Base-by-base conservation (phyloP, 352 stramenopile species). In the Phytophthora europaea region DNA sequence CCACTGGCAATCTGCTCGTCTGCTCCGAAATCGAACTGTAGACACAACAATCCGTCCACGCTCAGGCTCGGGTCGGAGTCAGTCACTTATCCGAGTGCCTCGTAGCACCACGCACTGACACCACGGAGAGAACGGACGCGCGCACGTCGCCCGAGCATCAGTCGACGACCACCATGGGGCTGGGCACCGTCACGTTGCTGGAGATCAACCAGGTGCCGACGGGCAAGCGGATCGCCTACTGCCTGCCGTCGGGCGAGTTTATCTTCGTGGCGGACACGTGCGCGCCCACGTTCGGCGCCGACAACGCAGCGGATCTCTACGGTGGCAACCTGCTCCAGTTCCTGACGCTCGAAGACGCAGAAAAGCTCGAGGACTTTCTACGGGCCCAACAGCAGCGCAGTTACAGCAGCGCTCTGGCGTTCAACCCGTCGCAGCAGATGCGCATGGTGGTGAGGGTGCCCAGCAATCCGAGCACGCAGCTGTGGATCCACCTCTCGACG, bases 241-340 rank as follows among this genome's bases (percentile, higher is more conserved):
- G 89, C 64, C 66, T 94, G 2, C 78, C 84, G 4, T 85, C 80
- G 3, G 89, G 89, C 34, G 89, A 92, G 62, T 94, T 96, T 67
- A 70, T 94, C 38, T 89, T 94, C 31, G 87, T 86, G 15, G 89
- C 85, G 2, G 53, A 81, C 7, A 85, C 78, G 3, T 82, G 84
- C 33, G 70, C 85, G 1, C 66, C 60, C 40, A 76, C 78, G 54
- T 91, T 94, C 43, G 69, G 67, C 6, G 54, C 53, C 13, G 3
- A 55, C 5, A 61, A 78, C 13, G 73, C 84, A 0, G 64, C 72
- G 8, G 76, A 85, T 48, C 73, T 96, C 16, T 94, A 91, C 65
- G 86, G 89, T 15, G 73, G 80, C 18, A 93, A 84, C 60, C 22
- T 96, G 28, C 81, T 80, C 61, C 70, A 89, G 43, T 94, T 91